Percentiles rank a stretch among this genome's conserved stretches.
Evolutionary conservation across 345 rosid genomes (phyloP).

Genomic region (Ceriops zippeliana): DNA sequence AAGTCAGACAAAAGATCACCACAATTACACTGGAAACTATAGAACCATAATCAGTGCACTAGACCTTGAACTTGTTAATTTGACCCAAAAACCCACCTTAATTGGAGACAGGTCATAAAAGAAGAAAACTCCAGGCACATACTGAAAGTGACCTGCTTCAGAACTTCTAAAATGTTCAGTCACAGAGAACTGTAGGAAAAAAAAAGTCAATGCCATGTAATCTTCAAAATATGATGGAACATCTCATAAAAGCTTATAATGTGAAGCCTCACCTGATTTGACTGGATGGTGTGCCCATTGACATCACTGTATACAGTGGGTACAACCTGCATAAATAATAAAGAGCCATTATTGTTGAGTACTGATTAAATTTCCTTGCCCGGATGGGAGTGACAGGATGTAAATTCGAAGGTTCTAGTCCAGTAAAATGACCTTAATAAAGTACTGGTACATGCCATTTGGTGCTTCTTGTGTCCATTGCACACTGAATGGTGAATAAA

Average conservation of each 20-base stretch:
- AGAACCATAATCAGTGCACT: background rate
- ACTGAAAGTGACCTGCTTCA: slow-evolving; percentile 61
- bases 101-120: slow-evolving; percentile 97
- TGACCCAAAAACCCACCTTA: slow-evolving; percentile 50
- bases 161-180: slow-evolving; percentile 79
- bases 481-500: slow-evolving; percentile 44
- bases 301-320: slow-evolving; percentile 88
- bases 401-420: slow-evolving; percentile 9
- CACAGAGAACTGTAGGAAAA: slow-evolving; percentile 68
- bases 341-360: background rate
- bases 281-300: slow-evolving; percentile 68
- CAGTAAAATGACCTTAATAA: slow-evolving; percentile 64
- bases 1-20: background rate
- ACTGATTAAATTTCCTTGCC: background rate
- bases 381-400: background rate
- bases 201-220: background rate
- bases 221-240: no score
- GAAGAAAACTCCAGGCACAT: slow-evolving; percentile 91
- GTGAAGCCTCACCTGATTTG: slow-evolving; percentile 65
- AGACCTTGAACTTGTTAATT: background rate
- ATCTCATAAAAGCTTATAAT: background rate
- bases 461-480: slow-evolving; percentile 74
- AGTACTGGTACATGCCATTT: slow-evolving; percentile 88
- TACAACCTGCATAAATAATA: slow-evolving; percentile 60
- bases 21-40: background rate